Evolutionary conservation across 202 grass and related monocot genomes (phyloP), one percentile per base, ranked within the genome.

Genomic region (Thinopyrum obtusiflorum): DNA sequence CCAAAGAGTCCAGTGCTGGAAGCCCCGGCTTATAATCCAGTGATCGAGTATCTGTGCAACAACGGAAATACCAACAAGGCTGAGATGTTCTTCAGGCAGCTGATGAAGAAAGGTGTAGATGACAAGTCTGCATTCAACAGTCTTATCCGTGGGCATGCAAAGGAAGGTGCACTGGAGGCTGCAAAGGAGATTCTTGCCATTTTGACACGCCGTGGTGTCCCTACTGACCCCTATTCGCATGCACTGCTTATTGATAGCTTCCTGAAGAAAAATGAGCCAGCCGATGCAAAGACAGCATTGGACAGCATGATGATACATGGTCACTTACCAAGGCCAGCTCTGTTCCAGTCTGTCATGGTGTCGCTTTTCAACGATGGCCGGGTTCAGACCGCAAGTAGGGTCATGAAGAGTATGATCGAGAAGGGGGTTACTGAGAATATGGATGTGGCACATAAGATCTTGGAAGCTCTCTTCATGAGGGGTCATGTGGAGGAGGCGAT

Each of bases 31-130:
- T 98, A 96, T 73, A 94, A 96, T 83, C 86, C 91, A 0, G 86
- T 96, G 67, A 98, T 96, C 3, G 88, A 98, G 83, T 88, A 94
- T 78, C 36, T 96, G 82, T 98, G 93, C 73, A 87, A 59, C 62
- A 90, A 92, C 66, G 97, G 92, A 2, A 83, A 82, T 17, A 96
- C 93, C 1, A 85, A 70, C 75, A 98, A 96, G 80, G 97, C 97
- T 6, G 93, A 96, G 82, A 77, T 68, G 1, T 96, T 98, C 85
- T 98, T 98, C 84, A 90, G 93, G 74, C 93, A 98, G 82, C 83
- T 98, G 84, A 98, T 98, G 97, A 98, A 98, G 88, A 92, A 98
- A 87, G 93, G 97, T 7, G 80, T 92, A 1, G 92, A 96, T 78
- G 91, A 98, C 44, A 82, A 78, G 87, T 78, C 33, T 68, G 89